Evolutionary conservation across 2,329 filamentous ascomycete genomes (phyloP), one percentile per base, ranked within the genome.

Genomic region (Xylaria sp.): DNA sequence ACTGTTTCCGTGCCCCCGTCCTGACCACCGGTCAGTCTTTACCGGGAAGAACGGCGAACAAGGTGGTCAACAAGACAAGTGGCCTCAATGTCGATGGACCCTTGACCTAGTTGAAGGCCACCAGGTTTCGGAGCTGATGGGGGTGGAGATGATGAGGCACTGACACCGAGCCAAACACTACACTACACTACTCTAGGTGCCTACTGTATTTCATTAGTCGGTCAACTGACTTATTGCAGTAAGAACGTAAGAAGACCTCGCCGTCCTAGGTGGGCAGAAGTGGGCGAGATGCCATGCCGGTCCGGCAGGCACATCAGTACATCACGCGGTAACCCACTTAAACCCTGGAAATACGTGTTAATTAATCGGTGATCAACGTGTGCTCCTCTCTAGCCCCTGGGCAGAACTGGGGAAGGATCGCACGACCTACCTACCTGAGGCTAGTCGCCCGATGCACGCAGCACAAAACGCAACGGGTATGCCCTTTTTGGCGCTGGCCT

Each of bases 401-500:
- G 40, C 50, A 58, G 40, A 68, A 64, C 62, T 55, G 61, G 73
- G 72, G 71, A 71, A 71, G 68, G 69, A 74, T 72, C 70, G 67
- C 72, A 74, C 73, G 72, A 71, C 71, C 72, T 74, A 59, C 68
- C 68, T 63, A 48, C 61, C 68, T 65, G 48, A 68, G 73, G 70
- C 68, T 75, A 75, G 72, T 72, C 48, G 69, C 70, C 74, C 75
- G 73, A 76, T 75, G 75, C 75, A 77, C 74, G 73, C 74, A 76
- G 76, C 72, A 69, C 73, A 73, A 73, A 37, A 58, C 57, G 65
- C 60, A 63, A 74, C 68, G 75, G 75, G 73, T 74, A 68, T 75
- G 69, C 68, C 72, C 74, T 72, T 73, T 65, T 58, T 35, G 66
- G 66, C 29, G 53, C 32, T 54, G 48, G 44, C 58, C 53, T 61